Percentiles rank a stretch among this genome's conserved stretches.
These are phyloP conservation scores for Ensete ventricosum DNA, from an alignment of 176 grass and related monocot species.

Conservation along the genomic window DNA sequence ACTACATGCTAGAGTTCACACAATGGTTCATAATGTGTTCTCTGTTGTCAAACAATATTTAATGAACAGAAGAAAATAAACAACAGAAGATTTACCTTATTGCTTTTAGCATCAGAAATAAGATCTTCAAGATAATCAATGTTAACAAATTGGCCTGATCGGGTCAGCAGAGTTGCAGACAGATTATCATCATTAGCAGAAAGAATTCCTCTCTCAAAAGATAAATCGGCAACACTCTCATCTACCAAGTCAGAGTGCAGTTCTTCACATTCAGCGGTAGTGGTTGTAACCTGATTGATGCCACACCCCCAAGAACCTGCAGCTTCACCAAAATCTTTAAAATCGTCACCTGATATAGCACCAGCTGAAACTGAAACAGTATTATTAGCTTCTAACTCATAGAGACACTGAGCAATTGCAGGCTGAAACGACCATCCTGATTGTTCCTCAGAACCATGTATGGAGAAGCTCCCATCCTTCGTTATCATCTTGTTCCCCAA, in stretches of 20 bases:
- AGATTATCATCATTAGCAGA: slow-evolving; percentile 11
- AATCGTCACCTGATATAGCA: background rate
- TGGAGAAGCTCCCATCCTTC: background rate
- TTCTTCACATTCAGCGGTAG: background rate
- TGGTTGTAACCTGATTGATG: background rate
- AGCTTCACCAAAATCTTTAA: background rate
- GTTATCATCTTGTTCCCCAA: background rate
- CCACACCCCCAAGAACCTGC: background rate
- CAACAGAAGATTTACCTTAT: slow-evolving; percentile 24
- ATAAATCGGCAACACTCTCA: slow-evolving; percentile 1
- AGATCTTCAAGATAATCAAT: slow-evolving; percentile 23
- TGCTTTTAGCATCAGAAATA: slow-evolving; percentile 27
- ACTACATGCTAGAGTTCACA: background rate
- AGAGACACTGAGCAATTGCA: background rate
- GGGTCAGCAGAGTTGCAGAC: background rate
- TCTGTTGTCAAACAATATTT: background rate
- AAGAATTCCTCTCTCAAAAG: slow-evolving; percentile 19
- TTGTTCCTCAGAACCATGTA: background rate
- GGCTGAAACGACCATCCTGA: background rate
- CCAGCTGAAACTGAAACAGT: background rate
- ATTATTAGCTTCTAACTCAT: background rate
- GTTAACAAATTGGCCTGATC: slow-evolving; percentile 19
- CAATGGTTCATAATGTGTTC: background rate
- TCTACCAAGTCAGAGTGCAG: background rate
- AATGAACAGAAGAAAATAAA: background rate